phyloP scores from a whole-genome alignment of 306 rosid species.

The Cucumis hystrix region DNA sequence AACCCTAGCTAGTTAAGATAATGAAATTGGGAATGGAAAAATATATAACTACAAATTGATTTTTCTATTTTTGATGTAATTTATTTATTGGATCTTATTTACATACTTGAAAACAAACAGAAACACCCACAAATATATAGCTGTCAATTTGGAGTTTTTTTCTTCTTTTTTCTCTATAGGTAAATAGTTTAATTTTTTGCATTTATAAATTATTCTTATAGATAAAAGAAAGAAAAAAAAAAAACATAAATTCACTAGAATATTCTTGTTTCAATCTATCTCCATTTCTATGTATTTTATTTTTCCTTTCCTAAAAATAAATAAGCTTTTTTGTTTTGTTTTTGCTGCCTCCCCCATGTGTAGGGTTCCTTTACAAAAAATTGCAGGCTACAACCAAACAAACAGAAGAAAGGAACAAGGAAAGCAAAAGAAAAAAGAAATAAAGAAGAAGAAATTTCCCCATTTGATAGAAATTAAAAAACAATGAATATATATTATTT shows the following conservation, averaged over 20 bases:
- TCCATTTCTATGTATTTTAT: background rate
- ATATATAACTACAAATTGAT: too few species aligned
- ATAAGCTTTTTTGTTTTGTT: background rate
- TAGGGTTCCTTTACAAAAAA: conserved; percentile 2
- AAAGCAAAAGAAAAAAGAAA: too few species aligned
- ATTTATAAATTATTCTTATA: background rate
- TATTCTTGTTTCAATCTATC: background rate
- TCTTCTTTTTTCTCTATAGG: background rate
- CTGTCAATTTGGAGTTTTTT: background rate
- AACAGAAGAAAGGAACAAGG: background rate
- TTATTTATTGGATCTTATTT: background rate
- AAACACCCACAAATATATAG: background rate
- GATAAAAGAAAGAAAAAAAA: background rate
- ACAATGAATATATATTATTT: background rate
- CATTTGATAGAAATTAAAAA: background rate
- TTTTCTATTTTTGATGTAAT: background rate
- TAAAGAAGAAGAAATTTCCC: background rate
- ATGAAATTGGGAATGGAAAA: too few species aligned
- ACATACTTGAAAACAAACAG: background rate
- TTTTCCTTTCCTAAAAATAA: background rate
- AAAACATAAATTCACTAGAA: background rate
- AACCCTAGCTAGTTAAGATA: background rate
- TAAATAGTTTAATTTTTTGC: background rate
- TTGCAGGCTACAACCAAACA: conserved; percentile 10
- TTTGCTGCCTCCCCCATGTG: conserved; percentile 9